phyloP scores from a whole-genome alignment of 441 rosid species.

The Isatis lusitanica region DNA sequence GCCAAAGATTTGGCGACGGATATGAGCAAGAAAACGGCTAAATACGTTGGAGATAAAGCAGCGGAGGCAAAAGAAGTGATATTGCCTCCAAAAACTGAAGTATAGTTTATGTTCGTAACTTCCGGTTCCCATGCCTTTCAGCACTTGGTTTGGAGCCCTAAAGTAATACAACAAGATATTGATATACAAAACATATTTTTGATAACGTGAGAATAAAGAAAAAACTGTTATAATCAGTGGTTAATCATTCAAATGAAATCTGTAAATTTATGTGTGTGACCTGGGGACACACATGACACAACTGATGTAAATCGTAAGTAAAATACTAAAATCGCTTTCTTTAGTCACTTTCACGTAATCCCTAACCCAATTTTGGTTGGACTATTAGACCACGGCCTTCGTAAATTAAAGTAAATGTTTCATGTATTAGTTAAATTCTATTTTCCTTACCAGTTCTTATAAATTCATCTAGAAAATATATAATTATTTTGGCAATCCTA shows the following conservation, averaged over 20 bases:
- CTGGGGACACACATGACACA: no score
- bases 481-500: not conserved
- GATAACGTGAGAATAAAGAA: not conserved
- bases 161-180: not conserved
- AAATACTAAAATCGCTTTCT: not conserved
- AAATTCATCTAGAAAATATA: not conserved
- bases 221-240: not conserved
- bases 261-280: not conserved
- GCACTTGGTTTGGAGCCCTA: slow-evolving; percentile 1
- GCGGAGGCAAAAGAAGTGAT: slow-evolving; percentile 19
- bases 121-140: not conserved
- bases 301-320: not conserved
- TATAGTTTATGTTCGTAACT: not conserved
- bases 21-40: slow-evolving; percentile 23
- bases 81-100: slow-evolving; percentile 25
- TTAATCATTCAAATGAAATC: not conserved
- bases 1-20: slow-evolving; percentile 14
- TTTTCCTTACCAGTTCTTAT: not conserved
- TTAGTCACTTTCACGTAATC: slow-evolving; percentile 22
- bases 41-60: slow-evolving; percentile 28
- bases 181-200: not conserved
- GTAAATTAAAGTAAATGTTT: not conserved
- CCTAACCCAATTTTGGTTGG: slow-evolving; percentile 4
- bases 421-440: not conserved
- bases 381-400: not conserved